Evolutionary conservation across 345 rosid species (phyloP).

Genomic region (Raphanus raphanistrum): DNA sequence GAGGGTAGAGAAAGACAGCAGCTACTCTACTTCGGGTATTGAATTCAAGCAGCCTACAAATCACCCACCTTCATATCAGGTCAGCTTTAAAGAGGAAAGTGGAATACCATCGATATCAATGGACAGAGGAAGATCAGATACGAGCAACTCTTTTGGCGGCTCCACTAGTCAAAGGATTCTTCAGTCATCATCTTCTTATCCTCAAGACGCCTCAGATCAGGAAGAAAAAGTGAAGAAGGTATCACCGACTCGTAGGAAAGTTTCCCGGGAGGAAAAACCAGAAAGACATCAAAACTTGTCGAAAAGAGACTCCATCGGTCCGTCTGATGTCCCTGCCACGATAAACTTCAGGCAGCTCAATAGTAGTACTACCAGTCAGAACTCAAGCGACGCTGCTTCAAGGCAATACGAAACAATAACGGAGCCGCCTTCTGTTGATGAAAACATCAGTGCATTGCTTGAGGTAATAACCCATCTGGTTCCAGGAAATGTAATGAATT

Average conservation of each 20-base stretch:
- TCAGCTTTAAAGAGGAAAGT: slow-evolving; percentile 57
- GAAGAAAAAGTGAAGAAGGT: slow-evolving; percentile 82
- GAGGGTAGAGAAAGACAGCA: slow-evolving; percentile 63
- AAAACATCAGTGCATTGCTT: slow-evolving; percentile 74
- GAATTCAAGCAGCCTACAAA: slow-evolving; percentile 54
- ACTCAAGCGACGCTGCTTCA: slow-evolving; percentile 45
- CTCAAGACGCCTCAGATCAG: slow-evolving; percentile 55
- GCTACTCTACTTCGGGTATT: slow-evolving; percentile 43
- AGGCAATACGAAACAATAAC: slow-evolving; percentile 46
- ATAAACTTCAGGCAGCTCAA: slow-evolving; percentile 47
- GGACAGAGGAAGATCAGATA: slow-evolving; percentile 63
- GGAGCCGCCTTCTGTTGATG: slow-evolving; percentile 56
- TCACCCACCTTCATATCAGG: slow-evolving; percentile 45
- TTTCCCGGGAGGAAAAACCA: slow-evolving; percentile 64
- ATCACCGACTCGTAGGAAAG: slow-evolving; percentile 86
- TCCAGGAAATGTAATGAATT: neutral
- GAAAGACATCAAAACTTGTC: slow-evolving; percentile 56
- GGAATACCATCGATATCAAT: slow-evolving; percentile 48
- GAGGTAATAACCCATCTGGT: slow-evolving; percentile 51
- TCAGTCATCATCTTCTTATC: slow-evolving; percentile 43
- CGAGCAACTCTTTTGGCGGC: slow-evolving; percentile 48
- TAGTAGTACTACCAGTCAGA: slow-evolving; percentile 38
- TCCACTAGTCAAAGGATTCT: slow-evolving; percentile 51
- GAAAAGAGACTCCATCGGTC: slow-evolving; percentile 51
- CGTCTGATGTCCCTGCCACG: slow-evolving; percentile 47